A percentile compares a stretch with the other conserved stretches of the same genome.
phyloP scores from a whole-genome alignment of 352 stramenopile species.

The Elongisporangium undulatum region DNA sequence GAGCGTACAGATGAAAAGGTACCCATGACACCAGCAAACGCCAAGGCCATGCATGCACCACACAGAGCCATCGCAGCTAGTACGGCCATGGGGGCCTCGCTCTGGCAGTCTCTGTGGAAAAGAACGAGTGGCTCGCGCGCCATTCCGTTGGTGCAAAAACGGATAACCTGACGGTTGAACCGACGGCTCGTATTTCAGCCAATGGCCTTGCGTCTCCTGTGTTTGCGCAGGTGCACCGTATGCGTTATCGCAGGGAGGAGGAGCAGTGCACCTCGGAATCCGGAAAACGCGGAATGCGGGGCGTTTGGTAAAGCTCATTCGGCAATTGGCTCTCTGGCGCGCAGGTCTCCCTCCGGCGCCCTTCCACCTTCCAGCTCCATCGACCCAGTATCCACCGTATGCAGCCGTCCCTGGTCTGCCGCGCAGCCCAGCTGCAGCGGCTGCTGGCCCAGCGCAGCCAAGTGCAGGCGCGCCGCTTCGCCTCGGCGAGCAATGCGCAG shows the following conservation, averaged over 20 bases:
- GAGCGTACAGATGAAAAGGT: too few species aligned
- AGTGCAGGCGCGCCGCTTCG: conserved; percentile 14
- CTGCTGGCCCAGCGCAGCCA: conserved; percentile 2
- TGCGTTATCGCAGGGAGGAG: neutral
- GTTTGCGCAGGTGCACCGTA: neutral
- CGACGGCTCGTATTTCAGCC: neutral
- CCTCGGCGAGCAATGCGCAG: conserved; percentile 13
- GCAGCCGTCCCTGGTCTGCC: conserved; percentile 21
- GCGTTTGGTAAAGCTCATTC: neutral
- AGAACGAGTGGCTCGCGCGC: neutral
- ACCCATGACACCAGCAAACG: too few species aligned
- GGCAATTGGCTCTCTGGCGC: conserved; percentile 3
- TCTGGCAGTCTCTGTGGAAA: too few species aligned
- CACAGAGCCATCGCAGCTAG: too few species aligned
- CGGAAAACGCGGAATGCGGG: neutral
- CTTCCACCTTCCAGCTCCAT: neutral
- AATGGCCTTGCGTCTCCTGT: neutral
- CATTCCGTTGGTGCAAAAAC: neutral
- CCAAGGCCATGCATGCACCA: too few species aligned
- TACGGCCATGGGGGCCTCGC: too few species aligned
- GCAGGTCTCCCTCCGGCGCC: neutral
- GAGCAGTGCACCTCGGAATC: neutral
- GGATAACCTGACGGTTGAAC: neutral
- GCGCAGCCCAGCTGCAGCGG: neutral
- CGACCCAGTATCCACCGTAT: conserved; percentile 6